Base-by-base conservation (phyloP, 108 stramenopile genomes). In the Stephanodiscus triporus region DNA sequence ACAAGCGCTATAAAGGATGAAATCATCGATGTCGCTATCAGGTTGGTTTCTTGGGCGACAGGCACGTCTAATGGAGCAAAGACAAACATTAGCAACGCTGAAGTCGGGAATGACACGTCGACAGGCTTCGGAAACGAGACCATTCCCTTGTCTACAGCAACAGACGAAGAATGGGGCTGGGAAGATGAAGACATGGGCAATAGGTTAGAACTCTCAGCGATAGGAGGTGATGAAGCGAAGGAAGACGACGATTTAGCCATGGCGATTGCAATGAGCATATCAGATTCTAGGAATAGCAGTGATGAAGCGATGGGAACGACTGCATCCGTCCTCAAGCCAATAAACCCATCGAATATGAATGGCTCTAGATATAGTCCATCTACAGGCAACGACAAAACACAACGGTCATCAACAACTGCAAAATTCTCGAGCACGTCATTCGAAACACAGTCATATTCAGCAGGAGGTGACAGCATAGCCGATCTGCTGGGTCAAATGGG, bases 121-220 rank as follows among this genome's bases (percentile, higher is more conserved):
- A 11, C 53, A 17, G 42, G 50, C 22, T 20, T 64, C 29, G 32
- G 23, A 0, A 47, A 24, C 27, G 71, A 73, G 49, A 73, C 68
- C 24, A 53, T 73, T 55, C 72, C 79, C 43, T 72, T 80, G 23
- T 73, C 79, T n/a, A 80, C 79, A 6, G 79, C 72, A 24, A 50
- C 66, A n/a, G 79, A 80, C 51, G 79, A 80, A 56, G 79, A 80
- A 65, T 80, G 79, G 79, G 79, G 79, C 17, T 80, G 79, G 79
- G 72, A 68, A 11, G 79, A 73, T 38, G 79, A 80, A 10, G 72
- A 80, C 27, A 65, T 66, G 11, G 38, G 51, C 29, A 54, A 50
- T 30, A 73, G 63, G 50, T 53, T 73, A 32, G 79, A 80, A 61
- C 67, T 80, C 24, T 55, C 79, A 57, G 79, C 49, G 26, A 58